phyloP scores from a whole-genome alignment of 2,329 filamentous ascomycete genomes.

The Curvularia sp. region DNA sequence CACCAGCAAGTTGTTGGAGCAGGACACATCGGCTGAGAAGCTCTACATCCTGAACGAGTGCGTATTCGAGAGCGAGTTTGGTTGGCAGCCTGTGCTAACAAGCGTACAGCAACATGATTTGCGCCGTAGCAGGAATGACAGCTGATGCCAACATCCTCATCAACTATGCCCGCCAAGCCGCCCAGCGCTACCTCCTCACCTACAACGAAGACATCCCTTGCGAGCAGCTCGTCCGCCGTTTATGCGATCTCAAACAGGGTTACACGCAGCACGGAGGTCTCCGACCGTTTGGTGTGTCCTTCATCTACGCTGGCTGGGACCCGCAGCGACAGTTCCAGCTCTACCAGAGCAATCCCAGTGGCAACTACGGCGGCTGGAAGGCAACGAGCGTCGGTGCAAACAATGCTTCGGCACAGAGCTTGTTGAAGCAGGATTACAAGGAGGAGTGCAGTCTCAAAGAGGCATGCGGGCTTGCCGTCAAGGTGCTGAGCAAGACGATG shows the following conservation, averaged over 20 bases:
- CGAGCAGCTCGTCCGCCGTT: constrained; percentile 93
- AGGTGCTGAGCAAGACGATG: constrained; percentile 99
- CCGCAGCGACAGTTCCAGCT: constrained; percentile 96
- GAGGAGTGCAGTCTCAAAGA: constrained; percentile 96
- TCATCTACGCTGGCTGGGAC: constrained; percentile 99
- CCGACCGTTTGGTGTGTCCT: constrained; percentile 95
- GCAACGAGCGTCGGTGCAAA: constrained; percentile 97
- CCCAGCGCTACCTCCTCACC: constrained; percentile 95
- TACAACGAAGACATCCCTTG: constrained; percentile 99
- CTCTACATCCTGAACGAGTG: constrained; percentile 99
- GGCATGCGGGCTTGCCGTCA: constrained; percentile 95
- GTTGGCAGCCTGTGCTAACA: constrained; percentile 11
- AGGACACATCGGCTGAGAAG: constrained; percentile 99
- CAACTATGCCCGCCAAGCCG: constrained; percentile 97
- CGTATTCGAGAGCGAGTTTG: constrained; percentile 40
- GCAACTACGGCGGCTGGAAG: constrained; percentile 99
- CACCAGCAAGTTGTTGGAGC: constrained; percentile 97
- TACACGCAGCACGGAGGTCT: constrained; percentile 99
- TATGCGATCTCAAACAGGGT: constrained; percentile 98
- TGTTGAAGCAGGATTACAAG: constrained; percentile 99
- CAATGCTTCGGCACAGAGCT: constrained; percentile 94
- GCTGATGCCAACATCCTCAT: constrained; percentile 99
- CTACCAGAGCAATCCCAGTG: constrained; percentile 97
- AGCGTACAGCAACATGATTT: constrained; percentile 92
- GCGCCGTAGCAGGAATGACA: constrained; percentile 98